Evolutionary conservation across 2,329 filamentous ascomycete genomes (phyloP), one percentile per base, ranked within the genome.

Genomic region (Aspergillus luchuensis): DNA sequence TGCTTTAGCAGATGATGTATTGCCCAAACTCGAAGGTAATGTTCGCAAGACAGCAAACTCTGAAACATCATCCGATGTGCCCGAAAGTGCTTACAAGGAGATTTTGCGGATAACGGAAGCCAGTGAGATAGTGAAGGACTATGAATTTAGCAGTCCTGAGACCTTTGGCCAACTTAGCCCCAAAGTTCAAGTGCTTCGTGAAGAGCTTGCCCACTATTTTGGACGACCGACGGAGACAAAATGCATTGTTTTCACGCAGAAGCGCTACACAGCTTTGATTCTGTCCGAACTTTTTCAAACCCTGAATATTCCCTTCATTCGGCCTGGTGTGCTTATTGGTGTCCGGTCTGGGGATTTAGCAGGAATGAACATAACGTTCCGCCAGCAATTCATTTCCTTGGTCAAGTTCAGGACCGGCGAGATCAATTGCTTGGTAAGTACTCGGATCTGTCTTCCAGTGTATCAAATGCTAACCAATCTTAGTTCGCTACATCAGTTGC

Each of bases 201-300:
- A 80, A 2, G 85, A 87, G 58, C 80, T 98, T 1, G 72, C 75
- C 3, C 74, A 85, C 7, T 83, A 89, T 53, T 97, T 92, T 68
- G 77, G 83, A 33, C 75, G 81, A 2, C 76, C 80, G 2, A 82
- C 81, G 1, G 81, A 87, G 6, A 80, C 83, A 28, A 87, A 88
- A 62, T 96, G 92, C 70, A 96, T 99, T 58, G 85, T 98, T 0
- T 98, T 99, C 74, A 92, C 96, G 0, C 83, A 91, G 62, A 84
- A 89, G 71, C 84, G 92, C 43, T 87, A 90, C 64, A 94, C 92
- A 0, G 94, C 93, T 0, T 84, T 86, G 17, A 76, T 96, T 15
- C 79, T 99, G 1, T 80, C 84, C 1, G 86, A 89, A 47, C 79
- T 96, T 0, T 89, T 96, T 63, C 74, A 80, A 0, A 72, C 76